Base-by-base conservation (phyloP, 176 grass and related monocot species). In the Alopecurus myosuroides region DNA sequence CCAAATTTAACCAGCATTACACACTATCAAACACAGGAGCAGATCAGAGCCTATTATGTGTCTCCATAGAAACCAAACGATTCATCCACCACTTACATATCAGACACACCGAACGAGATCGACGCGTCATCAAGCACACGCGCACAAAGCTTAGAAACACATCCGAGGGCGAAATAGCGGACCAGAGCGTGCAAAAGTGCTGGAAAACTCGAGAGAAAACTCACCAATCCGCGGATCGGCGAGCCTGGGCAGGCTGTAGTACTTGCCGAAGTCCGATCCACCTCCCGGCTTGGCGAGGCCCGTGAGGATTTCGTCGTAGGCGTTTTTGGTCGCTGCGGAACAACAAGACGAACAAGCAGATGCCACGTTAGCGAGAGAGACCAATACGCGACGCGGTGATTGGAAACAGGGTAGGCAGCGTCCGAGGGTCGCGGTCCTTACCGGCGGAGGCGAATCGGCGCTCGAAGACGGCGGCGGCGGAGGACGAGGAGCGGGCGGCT, bases 161-260 rank as follows among this genome's bases (percentile, higher is more conserved):
- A 74, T 49, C 44, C 64, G 25, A 61, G 37, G 25, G 23, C 68
- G 76, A 48, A 35, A 60, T 42, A 31, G 75, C 33, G 70, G 12
- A 85, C 35, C 25, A 14, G 34, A 23, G 42, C 34, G 37, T 30
- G 56, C 34, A 45, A 22, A 30, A 74, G 56, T 20, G 53, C 7
- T n/a, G 69, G 81, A 45, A 4, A 55, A 35, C 5, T 9, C 23
- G 74, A 31, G n/a, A 63, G 55, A 34, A 57, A 4, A 77, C 88
- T 84, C 57, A 98, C 95, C 95, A 60, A 95, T 93, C 57, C 95
- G 86, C 69, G 92, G 85, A 92, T 98, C 92, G 67, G 85, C 84
- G 8, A 98, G 90, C 72, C 89, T 85, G 0, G 95, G 95, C 77
- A 98, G 90, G 85, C 95, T 95, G 82, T 98, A 98, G 82, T 98